These are phyloP conservation scores for Pleodorina starrii DNA, from an alignment of 139 green algal species.

Conservation along the genomic window DNA sequence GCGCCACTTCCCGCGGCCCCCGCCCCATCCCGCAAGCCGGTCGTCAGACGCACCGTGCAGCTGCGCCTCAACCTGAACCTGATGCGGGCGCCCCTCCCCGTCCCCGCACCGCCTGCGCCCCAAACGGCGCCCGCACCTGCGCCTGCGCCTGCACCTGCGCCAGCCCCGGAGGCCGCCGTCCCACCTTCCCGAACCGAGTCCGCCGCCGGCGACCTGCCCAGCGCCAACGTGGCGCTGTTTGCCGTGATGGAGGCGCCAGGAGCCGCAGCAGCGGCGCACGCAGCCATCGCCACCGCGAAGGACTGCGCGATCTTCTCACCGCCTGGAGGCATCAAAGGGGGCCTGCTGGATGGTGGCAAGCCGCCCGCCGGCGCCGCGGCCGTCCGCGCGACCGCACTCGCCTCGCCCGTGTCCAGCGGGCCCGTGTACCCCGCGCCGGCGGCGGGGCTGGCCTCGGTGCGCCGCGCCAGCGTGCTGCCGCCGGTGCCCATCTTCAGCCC, in stretches of 20 bases:
- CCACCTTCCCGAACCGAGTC: too few relatives aligned
- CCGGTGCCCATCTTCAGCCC: constrained; percentile 35
- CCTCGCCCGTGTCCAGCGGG: background rate
- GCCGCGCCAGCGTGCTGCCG: background rate
- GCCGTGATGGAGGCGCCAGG: background rate
- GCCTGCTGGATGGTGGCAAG: background rate
- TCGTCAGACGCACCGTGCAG: constrained; percentile 2
- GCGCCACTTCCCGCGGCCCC: too few relatives aligned
- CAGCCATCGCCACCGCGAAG: background rate
- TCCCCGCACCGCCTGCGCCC: background rate
- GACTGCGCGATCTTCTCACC: background rate
- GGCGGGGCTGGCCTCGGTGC: background rate
- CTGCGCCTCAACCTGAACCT: background rate
- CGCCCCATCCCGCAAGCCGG: too few relatives aligned
- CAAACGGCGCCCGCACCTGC: background rate
- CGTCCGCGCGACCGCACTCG: background rate
- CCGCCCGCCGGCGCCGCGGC: background rate
- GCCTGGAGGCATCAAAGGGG: background rate
- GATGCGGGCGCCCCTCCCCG: too few relatives aligned
- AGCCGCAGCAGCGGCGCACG: background rate
- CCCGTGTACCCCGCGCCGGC: background rate
- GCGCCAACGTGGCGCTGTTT: background rate
- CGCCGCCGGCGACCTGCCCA: too few relatives aligned
- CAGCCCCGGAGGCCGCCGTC: background rate
- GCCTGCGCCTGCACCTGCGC: background rate